Conservation (phyloP, 495 filamentous ascomycete genomes). For the Tuber brumale region DNA sequence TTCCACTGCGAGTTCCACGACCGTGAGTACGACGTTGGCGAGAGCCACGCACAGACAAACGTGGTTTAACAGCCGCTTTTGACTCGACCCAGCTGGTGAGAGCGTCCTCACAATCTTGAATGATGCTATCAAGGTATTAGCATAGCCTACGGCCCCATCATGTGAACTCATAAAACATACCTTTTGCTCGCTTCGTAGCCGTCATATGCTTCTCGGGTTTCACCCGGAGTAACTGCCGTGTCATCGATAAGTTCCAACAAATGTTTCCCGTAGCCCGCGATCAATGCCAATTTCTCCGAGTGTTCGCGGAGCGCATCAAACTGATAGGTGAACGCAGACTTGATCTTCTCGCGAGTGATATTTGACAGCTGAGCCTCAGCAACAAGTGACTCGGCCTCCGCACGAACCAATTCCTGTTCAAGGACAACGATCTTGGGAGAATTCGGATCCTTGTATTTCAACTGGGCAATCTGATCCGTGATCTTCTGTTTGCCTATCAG, state of each 20-base stretch:
- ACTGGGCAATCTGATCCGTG: conserved; percentile 94
- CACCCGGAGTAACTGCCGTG: conserved; percentile 91
- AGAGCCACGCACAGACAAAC: conserved; percentile 76
- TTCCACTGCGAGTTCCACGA: conserved; percentile 49
- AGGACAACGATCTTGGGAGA: conserved; percentile 95
- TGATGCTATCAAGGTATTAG: conserved; percentile 55
- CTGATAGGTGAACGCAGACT: conserved; percentile 95
- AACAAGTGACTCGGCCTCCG: conserved; percentile 94
- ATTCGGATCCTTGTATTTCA: conserved; percentile 99
- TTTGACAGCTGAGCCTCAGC: conserved; percentile 97
- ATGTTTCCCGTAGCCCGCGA: conserved; percentile 96
- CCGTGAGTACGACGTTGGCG: conserved; percentile 70
- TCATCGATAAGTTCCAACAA: conserved; percentile 91
- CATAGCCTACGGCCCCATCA: neutral
- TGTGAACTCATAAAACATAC: conserved; percentile 41
- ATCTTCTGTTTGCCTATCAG: conserved; percentile 91
- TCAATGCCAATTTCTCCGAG: conserved; percentile 96
- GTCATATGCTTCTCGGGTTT: conserved; percentile 93
- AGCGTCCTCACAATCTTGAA: conserved; percentile 96
- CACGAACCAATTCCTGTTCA: conserved; percentile 96
- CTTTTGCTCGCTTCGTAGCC: conserved; percentile 97
- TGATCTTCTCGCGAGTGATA: conserved; percentile 98
- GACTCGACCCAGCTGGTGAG: conserved; percentile 93
- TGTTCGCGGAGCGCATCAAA: conserved; percentile 97
- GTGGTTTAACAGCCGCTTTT: conserved; percentile 78